These are phyloP conservation scores for Ophiostoma pallidulum DNA, from an alignment of 2,329 filamentous ascomycete genomes.

Conservation along the genomic window DNA sequence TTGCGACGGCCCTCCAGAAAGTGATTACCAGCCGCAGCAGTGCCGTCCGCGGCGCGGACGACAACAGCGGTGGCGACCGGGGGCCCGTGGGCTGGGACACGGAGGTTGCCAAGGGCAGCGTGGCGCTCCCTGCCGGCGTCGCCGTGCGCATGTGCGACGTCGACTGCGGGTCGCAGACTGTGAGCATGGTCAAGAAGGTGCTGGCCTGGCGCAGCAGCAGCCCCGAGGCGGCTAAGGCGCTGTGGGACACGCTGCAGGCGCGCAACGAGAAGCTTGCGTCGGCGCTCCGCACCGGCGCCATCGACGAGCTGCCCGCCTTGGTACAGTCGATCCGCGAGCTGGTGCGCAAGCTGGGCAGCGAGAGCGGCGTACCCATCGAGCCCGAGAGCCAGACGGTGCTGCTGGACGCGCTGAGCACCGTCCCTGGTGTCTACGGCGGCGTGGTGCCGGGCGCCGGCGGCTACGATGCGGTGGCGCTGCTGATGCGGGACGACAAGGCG, in stretches of 20 bases:
- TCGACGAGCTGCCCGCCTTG: constrained; percentile 21
- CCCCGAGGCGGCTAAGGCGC: constrained; percentile 48
- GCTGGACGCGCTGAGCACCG: constrained; percentile 63
- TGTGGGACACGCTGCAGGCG: constrained; percentile 69
- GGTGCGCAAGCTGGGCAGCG: constrained; percentile 66
- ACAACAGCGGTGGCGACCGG: not conserved
- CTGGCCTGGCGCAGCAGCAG: constrained; percentile 68
- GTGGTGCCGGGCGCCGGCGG: constrained; percentile 92
- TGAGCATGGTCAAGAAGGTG: constrained; percentile 91
- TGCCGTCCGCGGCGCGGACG: too few relatives aligned
- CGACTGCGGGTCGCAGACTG: constrained; percentile 85
- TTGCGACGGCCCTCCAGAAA: constrained; percentile 53
- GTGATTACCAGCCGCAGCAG: constrained; percentile 61
- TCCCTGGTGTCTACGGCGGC: constrained; percentile 78
- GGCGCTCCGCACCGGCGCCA: constrained; percentile 44
- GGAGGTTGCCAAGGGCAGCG: constrained; percentile 58
- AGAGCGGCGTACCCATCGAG: constrained; percentile 78
- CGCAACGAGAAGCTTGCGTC: constrained; percentile 63
- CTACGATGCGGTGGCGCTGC: constrained; percentile 76
- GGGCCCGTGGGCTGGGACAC: constrained; percentile 62
- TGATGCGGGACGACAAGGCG: constrained; percentile 63
- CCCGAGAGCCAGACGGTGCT: constrained; percentile 75
- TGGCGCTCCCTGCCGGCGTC: constrained; percentile 63
- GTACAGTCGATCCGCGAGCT: constrained; percentile 46
- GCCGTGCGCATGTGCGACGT: constrained; percentile 91